A percentile compares a stretch with the other conserved stretches of the same genome.
Conservation (phyloP, 805 yeast genomes). For the Wickerhamiella siamensis region DNA sequence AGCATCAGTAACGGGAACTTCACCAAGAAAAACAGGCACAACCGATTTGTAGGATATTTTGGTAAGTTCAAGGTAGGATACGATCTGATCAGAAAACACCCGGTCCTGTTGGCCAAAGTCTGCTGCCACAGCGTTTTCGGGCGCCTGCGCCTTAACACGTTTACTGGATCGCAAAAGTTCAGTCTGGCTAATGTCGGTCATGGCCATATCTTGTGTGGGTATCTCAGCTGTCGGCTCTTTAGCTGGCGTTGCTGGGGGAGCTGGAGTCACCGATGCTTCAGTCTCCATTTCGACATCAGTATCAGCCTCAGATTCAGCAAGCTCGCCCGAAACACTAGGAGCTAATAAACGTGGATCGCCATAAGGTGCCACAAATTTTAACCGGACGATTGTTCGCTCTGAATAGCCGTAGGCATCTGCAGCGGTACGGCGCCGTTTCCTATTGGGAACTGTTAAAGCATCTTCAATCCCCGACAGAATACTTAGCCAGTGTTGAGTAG, state of each 20-base stretch:
- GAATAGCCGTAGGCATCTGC: constrained; percentile 4
- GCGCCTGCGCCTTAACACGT: constrained; percentile 1
- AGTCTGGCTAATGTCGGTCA: neutral
- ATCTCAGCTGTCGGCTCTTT: neutral
- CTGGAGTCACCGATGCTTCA: neutral
- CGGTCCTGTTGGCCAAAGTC: constrained; percentile 1
- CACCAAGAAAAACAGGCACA: neutral
- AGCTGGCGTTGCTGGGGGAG: neutral
- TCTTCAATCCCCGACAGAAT: constrained; percentile 5
- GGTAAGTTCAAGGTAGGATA: constrained; percentile 1
- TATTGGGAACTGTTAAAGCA: neutral
- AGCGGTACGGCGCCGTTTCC: neutral
- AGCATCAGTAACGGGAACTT: neutral
- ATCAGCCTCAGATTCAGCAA: neutral
- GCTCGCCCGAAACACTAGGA: neutral
- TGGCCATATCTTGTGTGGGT: neutral
- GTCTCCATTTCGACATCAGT: constrained; percentile 1
- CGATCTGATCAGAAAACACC: constrained; percentile 4
- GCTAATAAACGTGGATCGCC: constrained; percentile 4
- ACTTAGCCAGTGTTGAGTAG: constrained; percentile 3
- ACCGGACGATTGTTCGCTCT: neutral
- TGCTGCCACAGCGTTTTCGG: neutral
- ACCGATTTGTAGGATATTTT: constrained; percentile 3
- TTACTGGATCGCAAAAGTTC: neutral
- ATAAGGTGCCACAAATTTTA: constrained; percentile 8